Conservation (phyloP, 495 filamentous ascomycete genomes). For the Daldinia grandis region DNA sequence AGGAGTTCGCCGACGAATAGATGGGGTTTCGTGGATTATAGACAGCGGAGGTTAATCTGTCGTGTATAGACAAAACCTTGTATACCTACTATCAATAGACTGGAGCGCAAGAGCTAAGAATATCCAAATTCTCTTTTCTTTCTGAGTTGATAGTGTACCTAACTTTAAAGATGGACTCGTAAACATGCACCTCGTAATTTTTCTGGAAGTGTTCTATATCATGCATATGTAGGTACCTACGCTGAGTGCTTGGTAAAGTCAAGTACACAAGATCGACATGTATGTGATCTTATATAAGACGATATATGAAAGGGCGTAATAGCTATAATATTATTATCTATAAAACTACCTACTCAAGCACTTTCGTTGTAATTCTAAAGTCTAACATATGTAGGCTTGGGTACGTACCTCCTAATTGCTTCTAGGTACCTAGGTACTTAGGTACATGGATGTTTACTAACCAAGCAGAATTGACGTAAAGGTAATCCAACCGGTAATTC, state of each 20-base stretch:
- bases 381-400: not conserved
- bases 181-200: not conserved
- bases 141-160: not conserved
- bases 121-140: constrained; percentile 21
- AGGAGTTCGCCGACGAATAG: constrained; percentile 61
- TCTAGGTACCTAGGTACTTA: not conserved
- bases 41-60: constrained; percentile 10
- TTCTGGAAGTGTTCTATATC: not conserved
- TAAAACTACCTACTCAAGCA: too few species aligned
- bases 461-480: constrained; percentile 40
- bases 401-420: too few species aligned
- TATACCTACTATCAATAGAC: constrained; percentile 45
- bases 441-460: not conserved
- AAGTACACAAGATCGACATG: too few species aligned
- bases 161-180: not conserved
- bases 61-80: constrained; percentile 44
- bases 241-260: too few species aligned
- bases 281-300: too few species aligned
- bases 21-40: constrained; percentile 17
- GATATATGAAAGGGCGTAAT: too few species aligned
- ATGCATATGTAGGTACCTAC: too few species aligned
- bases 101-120: constrained; percentile 19
- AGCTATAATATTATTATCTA: too few species aligned
- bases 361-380: not conserved
- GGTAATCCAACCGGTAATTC: constrained; percentile 36